These are phyloP conservation scores for Stylonectria norvegica DNA, from an alignment of 2,329 filamentous ascomycete species.

Conservation along the genomic window DNA sequence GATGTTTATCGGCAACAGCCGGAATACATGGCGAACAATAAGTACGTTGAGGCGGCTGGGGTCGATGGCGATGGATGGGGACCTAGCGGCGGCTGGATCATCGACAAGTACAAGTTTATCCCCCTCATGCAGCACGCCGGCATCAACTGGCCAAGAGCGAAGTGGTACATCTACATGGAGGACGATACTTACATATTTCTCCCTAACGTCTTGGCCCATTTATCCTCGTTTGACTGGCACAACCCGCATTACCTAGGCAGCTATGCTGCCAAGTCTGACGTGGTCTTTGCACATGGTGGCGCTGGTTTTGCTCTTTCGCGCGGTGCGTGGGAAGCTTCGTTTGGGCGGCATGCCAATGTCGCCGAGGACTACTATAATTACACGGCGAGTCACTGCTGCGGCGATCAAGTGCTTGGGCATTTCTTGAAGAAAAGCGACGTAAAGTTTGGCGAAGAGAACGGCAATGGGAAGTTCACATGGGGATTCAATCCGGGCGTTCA, in stretches of 20 bases:
- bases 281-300: conserved; percentile 24
- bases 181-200: conserved; percentile 26
- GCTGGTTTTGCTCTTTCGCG: conserved; percentile 23
- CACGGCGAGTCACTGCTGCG: conserved; percentile 23
- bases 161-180: conserved; percentile 28
- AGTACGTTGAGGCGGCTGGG: conserved; percentile 19
- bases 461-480: conserved; percentile 23
- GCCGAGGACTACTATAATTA: conserved; percentile 22
- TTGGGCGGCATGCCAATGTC: conserved; percentile 15
- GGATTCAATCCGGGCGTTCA: conserved; percentile 25
- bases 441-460: conserved; percentile 23
- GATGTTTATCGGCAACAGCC: conserved; percentile 23
- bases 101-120: conserved; percentile 28
- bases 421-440: conserved; percentile 19
- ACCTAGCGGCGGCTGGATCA: conserved; percentile 23
- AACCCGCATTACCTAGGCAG: conserved; percentile 23
- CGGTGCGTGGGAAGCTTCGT: conserved; percentile 23
- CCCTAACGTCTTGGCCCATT: conserved; percentile 15
- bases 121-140: conserved; percentile 25
- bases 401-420: conserved; percentile 23
- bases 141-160: conserved; percentile 19
- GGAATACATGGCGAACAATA: conserved; percentile 22
- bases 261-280: conserved; percentile 22
- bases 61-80: conserved; percentile 24
- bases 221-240: conserved; percentile 18